phyloP scores from a whole-genome alignment of 1,284 basidiomycete species.

The Violaceomyces palustris region DNA sequence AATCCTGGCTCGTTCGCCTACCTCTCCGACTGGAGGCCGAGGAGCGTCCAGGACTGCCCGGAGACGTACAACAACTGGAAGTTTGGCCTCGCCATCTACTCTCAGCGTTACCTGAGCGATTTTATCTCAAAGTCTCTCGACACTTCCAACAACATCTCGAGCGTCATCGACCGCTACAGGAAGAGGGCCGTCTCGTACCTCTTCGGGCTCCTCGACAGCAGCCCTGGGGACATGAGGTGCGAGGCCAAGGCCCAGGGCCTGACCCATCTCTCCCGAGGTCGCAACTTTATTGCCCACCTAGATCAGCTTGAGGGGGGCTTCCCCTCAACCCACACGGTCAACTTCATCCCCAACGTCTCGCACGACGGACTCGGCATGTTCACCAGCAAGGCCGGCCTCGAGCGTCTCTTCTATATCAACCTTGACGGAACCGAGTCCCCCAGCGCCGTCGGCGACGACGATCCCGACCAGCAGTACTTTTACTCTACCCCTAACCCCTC shows the following conservation, averaged over 20 bases:
- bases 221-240: conserved; percentile 23
- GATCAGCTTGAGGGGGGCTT: conserved; percentile 13
- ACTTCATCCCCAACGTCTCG: conserved; percentile 16
- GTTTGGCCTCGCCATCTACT: conserved; percentile 19
- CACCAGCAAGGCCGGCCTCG: conserved; percentile 16
- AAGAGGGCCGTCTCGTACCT: conserved; percentile 27
- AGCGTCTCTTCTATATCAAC: conserved; percentile 32
- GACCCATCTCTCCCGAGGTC: conserved; percentile 23
- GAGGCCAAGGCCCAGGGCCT: conserved; percentile 23
- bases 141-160: conserved; percentile 18
- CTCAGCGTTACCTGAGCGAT: conserved; percentile 22
- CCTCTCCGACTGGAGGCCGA: conserved; percentile 14
- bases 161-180: conserved; percentile 20
- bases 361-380: conserved; percentile 35
- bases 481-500: too few species aligned
- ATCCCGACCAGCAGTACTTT: too few species aligned
- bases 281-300: conserved; percentile 26
- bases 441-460: conserved; percentile 26
- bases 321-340: conserved; percentile 18
- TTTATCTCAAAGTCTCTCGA: conserved; percentile 29
- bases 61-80: conserved; percentile 36
- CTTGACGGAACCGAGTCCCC: conserved; percentile 26
- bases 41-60: conserved; percentile 7
- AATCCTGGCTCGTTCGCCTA: conserved; percentile 36
- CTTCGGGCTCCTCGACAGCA: conserved; percentile 20